phyloP scores from a whole-genome alignment of 805 yeast genomes.

The Candida verbasci region DNA sequence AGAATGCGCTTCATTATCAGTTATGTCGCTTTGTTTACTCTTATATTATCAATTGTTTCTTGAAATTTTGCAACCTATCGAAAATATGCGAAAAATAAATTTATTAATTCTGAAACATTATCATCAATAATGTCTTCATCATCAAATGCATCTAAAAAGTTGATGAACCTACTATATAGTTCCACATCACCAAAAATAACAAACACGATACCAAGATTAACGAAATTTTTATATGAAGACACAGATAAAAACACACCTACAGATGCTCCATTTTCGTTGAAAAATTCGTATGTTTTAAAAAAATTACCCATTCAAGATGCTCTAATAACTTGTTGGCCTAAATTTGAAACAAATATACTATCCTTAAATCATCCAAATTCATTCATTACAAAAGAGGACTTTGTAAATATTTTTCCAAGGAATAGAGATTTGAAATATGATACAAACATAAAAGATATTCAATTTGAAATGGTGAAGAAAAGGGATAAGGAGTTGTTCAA shows the following conservation, averaged over 20 bases:
- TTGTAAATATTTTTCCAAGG: conserved; percentile 35
- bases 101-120: too few relatives aligned
- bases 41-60: too few relatives aligned
- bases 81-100: too few relatives aligned
- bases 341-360: conserved; percentile 28
- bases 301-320: conserved; percentile 4
- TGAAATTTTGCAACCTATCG: too few relatives aligned
- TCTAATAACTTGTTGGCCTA: conserved; percentile 5
- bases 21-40: too few relatives aligned
- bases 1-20: too few relatives aligned
- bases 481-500: conserved; percentile 43
- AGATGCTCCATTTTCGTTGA: background rate
- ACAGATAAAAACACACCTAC: background rate
- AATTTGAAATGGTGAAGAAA: conserved; percentile 43
- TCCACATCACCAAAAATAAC: conserved; percentile 25
- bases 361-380: conserved; percentile 35
- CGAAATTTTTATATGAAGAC: conserved; percentile 23
- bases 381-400: conserved; percentile 34
- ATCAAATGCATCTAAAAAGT: conserved; percentile 14
- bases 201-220: conserved; percentile 20
- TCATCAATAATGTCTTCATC: too few relatives aligned
- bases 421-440: conserved; percentile 22
- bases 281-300: background rate
- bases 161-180: conserved; percentile 27
- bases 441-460: conserved; percentile 13